These are phyloP conservation scores for Saxophila tyrrhenica DNA, from an alignment of 495 filamentous ascomycete genomes.

Conservation along the genomic window DNA sequence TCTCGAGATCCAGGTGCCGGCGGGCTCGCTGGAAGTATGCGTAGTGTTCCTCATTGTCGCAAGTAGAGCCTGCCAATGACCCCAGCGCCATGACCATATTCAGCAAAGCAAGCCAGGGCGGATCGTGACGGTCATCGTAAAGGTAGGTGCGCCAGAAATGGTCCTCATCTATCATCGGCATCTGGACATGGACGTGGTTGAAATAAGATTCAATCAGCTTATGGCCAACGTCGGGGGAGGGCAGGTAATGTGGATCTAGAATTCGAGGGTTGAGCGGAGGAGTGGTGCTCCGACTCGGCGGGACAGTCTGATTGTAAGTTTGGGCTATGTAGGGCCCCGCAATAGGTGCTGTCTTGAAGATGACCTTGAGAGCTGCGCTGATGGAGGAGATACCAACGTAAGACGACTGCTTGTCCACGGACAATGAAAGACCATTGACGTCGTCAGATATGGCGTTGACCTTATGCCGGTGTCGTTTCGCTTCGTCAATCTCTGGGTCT, in stretches of 20 bases:
- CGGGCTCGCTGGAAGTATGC: constrained; percentile 63
- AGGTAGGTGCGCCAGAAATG: constrained; percentile 63
- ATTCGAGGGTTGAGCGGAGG: constrained; percentile 24
- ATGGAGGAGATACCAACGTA: constrained; percentile 77
- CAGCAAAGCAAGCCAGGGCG: constrained; percentile 62
- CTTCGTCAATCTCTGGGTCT: constrained; percentile 27
- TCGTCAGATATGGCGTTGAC: constrained; percentile 66
- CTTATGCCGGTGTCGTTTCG: constrained; percentile 20
- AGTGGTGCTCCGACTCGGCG: constrained; percentile 23
- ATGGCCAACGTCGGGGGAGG: constrained; percentile 31
- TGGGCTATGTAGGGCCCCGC: constrained; percentile 46
- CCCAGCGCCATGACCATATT: constrained; percentile 77
- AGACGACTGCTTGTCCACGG: constrained; percentile 57
- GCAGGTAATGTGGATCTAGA: constrained; percentile 23
- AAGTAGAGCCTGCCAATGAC: constrained; percentile 57
- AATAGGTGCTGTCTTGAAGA: constrained; percentile 61
- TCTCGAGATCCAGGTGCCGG: constrained; percentile 54
- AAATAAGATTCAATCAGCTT: constrained; percentile 66
- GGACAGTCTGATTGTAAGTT: constrained; percentile 28
- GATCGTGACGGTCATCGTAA: constrained; percentile 53
- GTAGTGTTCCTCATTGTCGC: constrained; percentile 58
- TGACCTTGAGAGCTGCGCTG: constrained; percentile 68
- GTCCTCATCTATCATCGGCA: constrained; percentile 67
- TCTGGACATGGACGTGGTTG: constrained; percentile 59
- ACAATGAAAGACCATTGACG: constrained; percentile 69